These are phyloP conservation scores for Cytospora paraplurivora DNA, from an alignment of 2,329 filamentous ascomycete species.

Conservation along the genomic window DNA sequence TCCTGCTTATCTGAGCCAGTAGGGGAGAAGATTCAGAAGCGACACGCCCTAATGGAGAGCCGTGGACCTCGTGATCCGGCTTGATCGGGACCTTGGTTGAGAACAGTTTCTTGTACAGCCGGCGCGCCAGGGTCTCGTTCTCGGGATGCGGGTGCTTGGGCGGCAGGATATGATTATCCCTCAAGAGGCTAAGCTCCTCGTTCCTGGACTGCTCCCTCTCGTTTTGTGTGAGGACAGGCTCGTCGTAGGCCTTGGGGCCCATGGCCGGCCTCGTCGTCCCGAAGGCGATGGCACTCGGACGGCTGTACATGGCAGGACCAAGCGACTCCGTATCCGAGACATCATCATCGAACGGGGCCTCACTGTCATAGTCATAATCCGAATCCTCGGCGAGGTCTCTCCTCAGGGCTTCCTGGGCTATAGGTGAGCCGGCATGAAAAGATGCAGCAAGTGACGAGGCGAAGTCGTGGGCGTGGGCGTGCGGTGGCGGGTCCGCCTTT, in stretches of 20 bases:
- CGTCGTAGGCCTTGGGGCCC: slow-evolving; percentile 54
- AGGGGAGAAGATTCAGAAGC: slow-evolving; percentile 46
- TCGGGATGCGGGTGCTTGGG: slow-evolving; percentile 53
- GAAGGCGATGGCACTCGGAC: slow-evolving; percentile 75
- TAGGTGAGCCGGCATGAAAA: slow-evolving; percentile 62
- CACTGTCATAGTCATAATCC: slow-evolving; percentile 51
- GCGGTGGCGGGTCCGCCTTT: slow-evolving; percentile 8
- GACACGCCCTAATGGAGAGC: slow-evolving; percentile 62
- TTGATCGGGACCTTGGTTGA: slow-evolving; percentile 55
- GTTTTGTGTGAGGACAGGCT: slow-evolving; percentile 52
- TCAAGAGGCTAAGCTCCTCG: slow-evolving; percentile 62
- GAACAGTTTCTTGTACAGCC: slow-evolving; percentile 49
- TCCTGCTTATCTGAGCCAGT: slow-evolving; percentile 32
- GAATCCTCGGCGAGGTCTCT: slow-evolving; percentile 67
- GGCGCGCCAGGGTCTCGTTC: slow-evolving; percentile 41
- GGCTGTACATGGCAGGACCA: slow-evolving; percentile 63
- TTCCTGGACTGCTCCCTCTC: slow-evolving; percentile 60
- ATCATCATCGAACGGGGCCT: slow-evolving; percentile 35
- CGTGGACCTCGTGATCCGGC: slow-evolving; percentile 44
- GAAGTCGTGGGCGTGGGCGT: slow-evolving; percentile 29
- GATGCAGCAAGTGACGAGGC: slow-evolving; percentile 46
- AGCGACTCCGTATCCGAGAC: slow-evolving; percentile 40
- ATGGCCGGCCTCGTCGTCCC: slow-evolving; percentile 72
- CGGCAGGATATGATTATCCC: slow-evolving; percentile 67
- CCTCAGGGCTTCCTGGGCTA: slow-evolving; percentile 66